These are phyloP conservation scores for Casuarina equisetifolia DNA, from an alignment of 306 rosid species.

Conservation along the genomic window DNA sequence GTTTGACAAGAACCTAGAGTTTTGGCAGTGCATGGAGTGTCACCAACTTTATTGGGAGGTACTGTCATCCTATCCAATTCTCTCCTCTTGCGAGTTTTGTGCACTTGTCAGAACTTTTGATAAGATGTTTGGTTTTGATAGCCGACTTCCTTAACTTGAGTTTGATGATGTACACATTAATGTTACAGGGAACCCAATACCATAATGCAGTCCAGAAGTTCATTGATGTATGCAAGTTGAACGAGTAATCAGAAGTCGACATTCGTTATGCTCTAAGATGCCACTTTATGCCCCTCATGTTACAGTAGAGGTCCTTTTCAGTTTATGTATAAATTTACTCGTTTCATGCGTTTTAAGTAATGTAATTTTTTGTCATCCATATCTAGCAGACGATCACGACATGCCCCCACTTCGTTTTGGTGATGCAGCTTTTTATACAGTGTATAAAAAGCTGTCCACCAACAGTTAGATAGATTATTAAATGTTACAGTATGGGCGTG, in stretches of 20 bases:
- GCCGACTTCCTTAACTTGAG: slow-evolving; percentile 29
- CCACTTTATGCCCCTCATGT: slow-evolving; percentile 29
- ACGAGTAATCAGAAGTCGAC: slow-evolving; percentile 42
- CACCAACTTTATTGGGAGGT: slow-evolving; percentile 98
- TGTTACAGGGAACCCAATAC: slow-evolving; percentile 63
- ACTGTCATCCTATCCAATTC: slow-evolving; percentile 18
- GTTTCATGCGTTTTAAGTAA: slow-evolving; percentile 20
- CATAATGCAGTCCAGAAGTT: slow-evolving; percentile 72
- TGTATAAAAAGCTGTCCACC: slow-evolving; percentile 48
- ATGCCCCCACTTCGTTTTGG: slow-evolving; percentile 36
- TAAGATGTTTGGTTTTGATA: slow-evolving; percentile 20
- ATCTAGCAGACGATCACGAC: slow-evolving; percentile 29
- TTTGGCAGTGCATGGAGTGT: slow-evolving; percentile 95
- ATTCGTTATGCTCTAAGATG: slow-evolving; percentile 30
- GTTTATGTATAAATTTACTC: slow-evolving; percentile 11
- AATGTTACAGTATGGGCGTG: slow-evolving; percentile 26
- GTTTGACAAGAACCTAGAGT: slow-evolving; percentile 79
- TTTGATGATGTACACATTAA: slow-evolving; percentile 12
- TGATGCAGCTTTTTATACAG: too few species aligned
- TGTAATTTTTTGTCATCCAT: slow-evolving; percentile 14
- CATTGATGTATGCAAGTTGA: slow-evolving; percentile 71
- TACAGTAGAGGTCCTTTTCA: slow-evolving; percentile 31
- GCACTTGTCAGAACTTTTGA: slow-evolving; percentile 7
- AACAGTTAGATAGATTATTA: slow-evolving; percentile 25
- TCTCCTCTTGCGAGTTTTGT: slow-evolving; percentile 13